These are phyloP conservation scores for Penicillium digitatum DNA, from an alignment of 2,329 filamentous ascomycete genomes.

Conservation along the genomic window DNA sequence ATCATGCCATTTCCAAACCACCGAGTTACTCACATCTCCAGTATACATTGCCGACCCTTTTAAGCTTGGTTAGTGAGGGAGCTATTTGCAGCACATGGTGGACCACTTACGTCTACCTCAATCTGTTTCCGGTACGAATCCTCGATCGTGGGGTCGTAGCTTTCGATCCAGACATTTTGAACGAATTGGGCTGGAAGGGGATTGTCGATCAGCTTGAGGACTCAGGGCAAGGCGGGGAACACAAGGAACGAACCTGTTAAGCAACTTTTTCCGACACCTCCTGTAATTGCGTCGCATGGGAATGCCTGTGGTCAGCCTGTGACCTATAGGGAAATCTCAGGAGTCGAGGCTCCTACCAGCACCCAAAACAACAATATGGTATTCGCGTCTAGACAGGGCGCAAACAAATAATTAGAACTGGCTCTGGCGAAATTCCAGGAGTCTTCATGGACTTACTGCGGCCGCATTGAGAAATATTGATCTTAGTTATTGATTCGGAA, in stretches of 20 bases:
- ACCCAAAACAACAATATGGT: constrained; percentile 77
- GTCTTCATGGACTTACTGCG: constrained; percentile 31
- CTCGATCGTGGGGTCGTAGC: constrained; percentile 83
- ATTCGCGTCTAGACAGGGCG: constrained; percentile 59
- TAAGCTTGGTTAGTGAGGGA: constrained; percentile 28
- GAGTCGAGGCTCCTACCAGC: constrained; percentile 54
- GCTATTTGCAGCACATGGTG: not conserved
- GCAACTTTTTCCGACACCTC: constrained; percentile 89
- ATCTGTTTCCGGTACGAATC: constrained; percentile 85
- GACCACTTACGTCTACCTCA: constrained; percentile 73
- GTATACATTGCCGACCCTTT: constrained; percentile 78
- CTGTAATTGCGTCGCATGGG: constrained; percentile 43
- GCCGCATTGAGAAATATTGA: constrained; percentile 30
- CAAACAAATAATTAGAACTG: constrained; percentile 21
- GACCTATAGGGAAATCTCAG: constrained; percentile 1
- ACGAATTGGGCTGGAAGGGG: constrained; percentile 74
- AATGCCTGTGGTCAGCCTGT: constrained; percentile 19
- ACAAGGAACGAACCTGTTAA: constrained; percentile 65
- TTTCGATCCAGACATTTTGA: constrained; percentile 91
- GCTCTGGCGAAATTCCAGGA: not conserved
- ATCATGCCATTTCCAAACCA: constrained; percentile 9
- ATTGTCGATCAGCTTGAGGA: constrained; percentile 12
- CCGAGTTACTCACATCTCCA: constrained; percentile 69
- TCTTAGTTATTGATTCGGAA: not conserved
- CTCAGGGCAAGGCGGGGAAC: not conserved